A percentile compares a stretch with the other conserved stretches of the same genome.
Evolutionary conservation across 2,329 filamentous ascomycete genomes (phyloP).

Genomic region (Aspergillus cejpii): DNA sequence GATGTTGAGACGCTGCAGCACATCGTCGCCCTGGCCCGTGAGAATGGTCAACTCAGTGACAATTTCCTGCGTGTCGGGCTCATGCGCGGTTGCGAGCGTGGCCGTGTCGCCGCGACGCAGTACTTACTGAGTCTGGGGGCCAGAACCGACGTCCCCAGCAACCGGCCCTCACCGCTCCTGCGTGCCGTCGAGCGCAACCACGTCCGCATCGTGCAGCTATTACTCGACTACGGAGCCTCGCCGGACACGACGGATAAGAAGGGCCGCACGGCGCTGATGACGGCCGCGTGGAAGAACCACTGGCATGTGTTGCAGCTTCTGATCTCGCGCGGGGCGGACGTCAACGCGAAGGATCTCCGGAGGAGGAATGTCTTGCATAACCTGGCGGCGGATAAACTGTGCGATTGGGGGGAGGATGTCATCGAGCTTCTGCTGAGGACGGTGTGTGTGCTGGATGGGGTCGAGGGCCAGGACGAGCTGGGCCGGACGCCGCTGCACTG

Average conservation of each 20-base stretch:
- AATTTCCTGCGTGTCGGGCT: conserved; percentile 37
- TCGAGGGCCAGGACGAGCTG: conserved; percentile 38
- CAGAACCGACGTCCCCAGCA: conserved; percentile 30
- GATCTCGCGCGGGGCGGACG: conserved; percentile 32
- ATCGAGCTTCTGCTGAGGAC: conserved; percentile 38
- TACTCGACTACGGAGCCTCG: conserved; percentile 34
- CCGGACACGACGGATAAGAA: conserved; percentile 41
- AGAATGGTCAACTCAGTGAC: conserved; percentile 33
- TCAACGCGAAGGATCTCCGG: conserved; percentile 29
- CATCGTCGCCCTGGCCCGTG: conserved; percentile 29
- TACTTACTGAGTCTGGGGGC: conserved; percentile 37
- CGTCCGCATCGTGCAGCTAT: conserved; percentile 41
- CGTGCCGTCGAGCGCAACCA: conserved; percentile 37
- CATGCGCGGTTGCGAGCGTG: conserved; percentile 38
- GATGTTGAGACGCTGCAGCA: conserved; percentile 29
- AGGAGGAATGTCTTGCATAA: conserved; percentile 37
- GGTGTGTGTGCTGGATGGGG: conserved; percentile 38
- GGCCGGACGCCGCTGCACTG: conserved; percentile 52
- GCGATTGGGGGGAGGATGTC: conserved; percentile 44
- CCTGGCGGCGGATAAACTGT: conserved; percentile 42
- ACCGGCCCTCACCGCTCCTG: conserved; percentile 31
- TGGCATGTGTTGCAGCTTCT: conserved; percentile 35
- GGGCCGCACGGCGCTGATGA: conserved; percentile 41
- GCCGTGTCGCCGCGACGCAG: conserved; percentile 26
- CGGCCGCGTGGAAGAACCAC: conserved; percentile 41